Base-by-base conservation (phyloP, 2,329 filamentous ascomycete genomes). In the Pochonia chlamydosporia region DNA sequence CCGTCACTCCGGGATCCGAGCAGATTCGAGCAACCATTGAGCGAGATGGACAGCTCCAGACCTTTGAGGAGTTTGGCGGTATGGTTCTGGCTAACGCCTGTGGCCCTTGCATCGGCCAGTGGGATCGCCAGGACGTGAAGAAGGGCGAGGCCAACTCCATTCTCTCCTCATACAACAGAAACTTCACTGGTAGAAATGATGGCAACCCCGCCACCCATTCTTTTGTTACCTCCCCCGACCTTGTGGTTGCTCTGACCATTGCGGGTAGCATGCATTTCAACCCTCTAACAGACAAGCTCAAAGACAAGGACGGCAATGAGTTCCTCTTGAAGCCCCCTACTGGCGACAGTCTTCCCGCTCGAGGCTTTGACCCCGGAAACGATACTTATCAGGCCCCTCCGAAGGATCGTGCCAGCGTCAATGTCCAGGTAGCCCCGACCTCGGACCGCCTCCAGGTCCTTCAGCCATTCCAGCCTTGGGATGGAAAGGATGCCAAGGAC, bases 101-200 rank as follows among this genome's bases (percentile, higher is more conserved):
- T 66, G 92, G 87, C 59, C 87, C 87, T 58, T 93, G 88, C 74
- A 91, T 95, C 67, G 90, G 89, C 50, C 92, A 97, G 72, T 97
- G 93, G 93, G 90, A 96, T 64, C 87, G 93, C 58, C 78, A 75
- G 56, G 92, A 97, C 59, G 89, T 96, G 48, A 87, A 91, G 80
- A 96, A 97, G 82, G 92, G 92, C 57, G 84, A 88, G 60, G 76
- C 90, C 62, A 99, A 99, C 84, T 95, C 90, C 6, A 99, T 99
- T 68, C 78, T 99, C 67, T 96, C 91, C 40, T 97, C 93, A 24
- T 99, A 96, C 85, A 99, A 99, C 86, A 90, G 93, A 73, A 97
- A 99, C 84, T 97, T 99, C 78, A 97, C 92, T 52, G 92, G 92
- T 57, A 89, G 93, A 67, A 97, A 97, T 70, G 91, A 96, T 59